These are phyloP conservation scores for Fremontodendron californicum DNA, from an alignment of 345 rosid species.

Conservation along the genomic window DNA sequence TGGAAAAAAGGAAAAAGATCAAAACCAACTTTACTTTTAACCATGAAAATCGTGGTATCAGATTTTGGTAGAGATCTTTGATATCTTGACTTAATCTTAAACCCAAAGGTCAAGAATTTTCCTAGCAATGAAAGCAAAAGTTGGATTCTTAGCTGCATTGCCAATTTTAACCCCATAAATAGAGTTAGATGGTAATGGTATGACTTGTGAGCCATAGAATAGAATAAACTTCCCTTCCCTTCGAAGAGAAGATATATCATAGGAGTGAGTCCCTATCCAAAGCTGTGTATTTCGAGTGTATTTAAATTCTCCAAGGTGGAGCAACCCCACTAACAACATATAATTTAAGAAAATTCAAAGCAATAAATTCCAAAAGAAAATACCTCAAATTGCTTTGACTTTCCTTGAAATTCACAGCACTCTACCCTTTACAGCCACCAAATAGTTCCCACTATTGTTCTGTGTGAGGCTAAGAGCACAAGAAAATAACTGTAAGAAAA, in stretches of 20 bases:
- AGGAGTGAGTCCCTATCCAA: conserved; percentile 53
- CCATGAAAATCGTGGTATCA: conserved; percentile 20
- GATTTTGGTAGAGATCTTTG: conserved; percentile 2
- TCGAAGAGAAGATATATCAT: conserved; percentile 60
- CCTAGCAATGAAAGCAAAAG: conserved; percentile 13
- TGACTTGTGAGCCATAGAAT: conserved; percentile 13
- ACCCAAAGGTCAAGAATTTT: conserved; percentile 17
- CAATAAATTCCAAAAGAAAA: conserved; percentile 15
- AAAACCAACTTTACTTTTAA: conserved; percentile 31
- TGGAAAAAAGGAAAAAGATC: background rate
- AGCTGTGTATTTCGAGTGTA: conserved; percentile 45
- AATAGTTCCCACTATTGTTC: background rate
- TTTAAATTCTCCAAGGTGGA: conserved; percentile 37
- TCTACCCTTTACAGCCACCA: conserved; percentile 23
- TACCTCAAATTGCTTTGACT: conserved; percentile 33
- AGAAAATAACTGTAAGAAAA: background rate
- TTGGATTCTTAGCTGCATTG: conserved; percentile 25
- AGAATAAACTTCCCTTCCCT: conserved; percentile 45
- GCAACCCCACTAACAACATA: conserved; percentile 43
- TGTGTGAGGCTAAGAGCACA: background rate
- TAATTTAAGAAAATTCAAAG: conserved; percentile 20
- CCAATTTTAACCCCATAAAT: conserved; percentile 31
- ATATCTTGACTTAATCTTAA: conserved; percentile 3
- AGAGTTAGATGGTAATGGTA: conserved; percentile 12
- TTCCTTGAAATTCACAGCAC: conserved; percentile 22